Conservation (phyloP, 768 basidiomycete species). For the Russula dissimulans region DNA sequence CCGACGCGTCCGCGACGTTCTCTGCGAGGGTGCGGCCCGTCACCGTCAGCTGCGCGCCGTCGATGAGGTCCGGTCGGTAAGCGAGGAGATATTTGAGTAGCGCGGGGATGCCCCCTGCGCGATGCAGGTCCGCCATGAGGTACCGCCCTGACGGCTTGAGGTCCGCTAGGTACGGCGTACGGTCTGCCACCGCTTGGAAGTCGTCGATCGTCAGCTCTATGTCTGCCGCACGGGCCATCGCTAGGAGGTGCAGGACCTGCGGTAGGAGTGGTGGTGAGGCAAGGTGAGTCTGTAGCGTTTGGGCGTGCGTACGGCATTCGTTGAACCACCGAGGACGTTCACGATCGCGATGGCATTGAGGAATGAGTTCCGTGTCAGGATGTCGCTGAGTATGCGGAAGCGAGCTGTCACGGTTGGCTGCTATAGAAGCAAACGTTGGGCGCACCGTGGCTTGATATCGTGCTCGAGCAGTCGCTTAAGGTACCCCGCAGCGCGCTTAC, state of each 20-base stretch:
- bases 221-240: constrained; percentile 78
- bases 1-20: constrained; percentile 71
- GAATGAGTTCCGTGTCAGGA: constrained; percentile 62
- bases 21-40: constrained; percentile 87
- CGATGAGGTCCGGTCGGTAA: constrained; percentile 59
- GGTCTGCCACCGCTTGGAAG: constrained; percentile 73
- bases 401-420: background rate
- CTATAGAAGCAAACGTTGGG: background rate
- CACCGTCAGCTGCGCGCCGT: constrained; percentile 77
- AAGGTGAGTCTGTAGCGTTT: background rate
- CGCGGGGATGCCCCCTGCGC: constrained; percentile 76
- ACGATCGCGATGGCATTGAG: constrained; percentile 77
- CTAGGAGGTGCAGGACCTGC: constrained; percentile 74
- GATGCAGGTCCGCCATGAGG: constrained; percentile 86
- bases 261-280: background rate
- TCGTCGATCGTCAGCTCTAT: constrained; percentile 71
- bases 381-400: constrained; percentile 34
- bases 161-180: constrained; percentile 78
- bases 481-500: constrained; percentile 66
- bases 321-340: constrained; percentile 77
- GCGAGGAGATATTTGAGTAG: constrained; percentile 77
- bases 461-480: constrained; percentile 63
- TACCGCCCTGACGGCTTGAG: constrained; percentile 81
- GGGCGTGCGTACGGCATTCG: constrained; percentile 55
- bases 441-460: constrained; percentile 75